These are phyloP conservation scores for Cordyceps pruinosa DNA, from an alignment of 2,329 filamentous ascomycete species.

Conservation along the genomic window DNA sequence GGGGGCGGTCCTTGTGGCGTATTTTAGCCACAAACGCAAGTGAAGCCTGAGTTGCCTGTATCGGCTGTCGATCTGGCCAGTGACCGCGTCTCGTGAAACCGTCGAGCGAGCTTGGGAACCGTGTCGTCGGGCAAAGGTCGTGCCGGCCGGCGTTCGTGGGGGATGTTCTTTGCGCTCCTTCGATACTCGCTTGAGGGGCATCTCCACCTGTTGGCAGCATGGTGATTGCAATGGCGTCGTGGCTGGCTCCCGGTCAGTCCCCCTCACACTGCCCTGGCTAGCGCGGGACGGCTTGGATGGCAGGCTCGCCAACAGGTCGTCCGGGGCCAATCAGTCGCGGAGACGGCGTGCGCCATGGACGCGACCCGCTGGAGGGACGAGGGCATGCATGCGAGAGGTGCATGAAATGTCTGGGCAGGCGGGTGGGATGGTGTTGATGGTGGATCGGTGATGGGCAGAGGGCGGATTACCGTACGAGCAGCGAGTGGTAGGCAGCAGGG, in stretches of 20 bases:
- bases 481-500: neutral
- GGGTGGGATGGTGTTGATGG: constrained; percentile 2
- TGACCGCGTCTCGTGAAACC: neutral
- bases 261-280: constrained; percentile 7
- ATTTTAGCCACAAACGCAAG: neutral
- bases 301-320: neutral
- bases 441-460: constrained; percentile 4
- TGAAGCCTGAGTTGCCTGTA: neutral
- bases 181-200: neutral
- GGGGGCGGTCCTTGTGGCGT: neutral
- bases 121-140: neutral
- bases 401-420: constrained; percentile 11
- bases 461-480: constrained; percentile 4
- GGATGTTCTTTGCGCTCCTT: neutral
- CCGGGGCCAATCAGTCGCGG: constrained; percentile 6
- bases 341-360: neutral
- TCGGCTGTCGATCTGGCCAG: constrained; percentile 1
- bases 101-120: neutral
- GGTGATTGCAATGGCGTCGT: neutral
- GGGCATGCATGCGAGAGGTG: constrained; percentile 11
- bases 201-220: neutral
- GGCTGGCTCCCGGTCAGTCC: constrained; percentile 2
- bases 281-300: neutral
- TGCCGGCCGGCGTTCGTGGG: neutral
- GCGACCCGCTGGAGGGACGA: constrained; percentile 6